A percentile compares a stretch with the other conserved stretches of the same genome.
These are phyloP conservation scores for Paraphysoderma sedebokerense DNA, from an alignment of 371 early-diverging fungal genomes.

Conservation along the genomic window DNA sequence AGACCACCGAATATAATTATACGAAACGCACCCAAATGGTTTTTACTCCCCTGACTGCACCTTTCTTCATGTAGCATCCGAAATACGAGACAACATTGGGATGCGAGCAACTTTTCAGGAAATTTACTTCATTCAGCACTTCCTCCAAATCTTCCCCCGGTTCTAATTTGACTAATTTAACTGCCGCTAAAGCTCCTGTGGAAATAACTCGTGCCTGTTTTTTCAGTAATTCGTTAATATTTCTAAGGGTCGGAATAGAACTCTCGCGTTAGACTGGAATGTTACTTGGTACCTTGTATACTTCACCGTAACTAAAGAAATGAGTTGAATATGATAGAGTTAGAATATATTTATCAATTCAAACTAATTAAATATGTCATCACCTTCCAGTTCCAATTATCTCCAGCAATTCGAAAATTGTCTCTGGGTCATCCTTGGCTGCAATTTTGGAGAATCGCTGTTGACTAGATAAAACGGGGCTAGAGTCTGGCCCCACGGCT, in stretches of 20 bases:
- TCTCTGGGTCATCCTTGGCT: constrained; percentile 19
- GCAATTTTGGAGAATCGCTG: background rate
- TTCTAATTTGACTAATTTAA: constrained; percentile 33
- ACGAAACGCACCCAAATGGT: constrained; percentile 18
- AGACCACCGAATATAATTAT: too few species aligned
- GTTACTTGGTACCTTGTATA: constrained; percentile 18
- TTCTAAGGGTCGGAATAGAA: background rate
- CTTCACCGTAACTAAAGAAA: constrained; percentile 24
- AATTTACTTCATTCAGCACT: constrained; percentile 36
- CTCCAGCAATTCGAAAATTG: constrained; percentile 20
- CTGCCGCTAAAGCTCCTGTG: constrained; percentile 16
- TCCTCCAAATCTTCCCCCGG: constrained; percentile 31
- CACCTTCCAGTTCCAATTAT: constrained; percentile 31
- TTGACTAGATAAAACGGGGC: too few species aligned
- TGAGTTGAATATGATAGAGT: too few species aligned
- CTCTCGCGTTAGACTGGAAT: background rate
- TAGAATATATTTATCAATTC: background rate
- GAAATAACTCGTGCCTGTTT: constrained; percentile 8
- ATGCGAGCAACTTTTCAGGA: constrained; percentile 25
- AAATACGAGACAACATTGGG: constrained; percentile 26
- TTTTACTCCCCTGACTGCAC: constrained; percentile 21
- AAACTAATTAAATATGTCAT: background rate
- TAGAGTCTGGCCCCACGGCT: too few species aligned
- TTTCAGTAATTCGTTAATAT: background rate
- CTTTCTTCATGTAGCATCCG: constrained; percentile 30